A percentile compares a stretch with the other conserved stretches of the same genome.
phyloP scores from a whole-genome alignment of 305 asterid species.

The Fraxinus velutina region DNA sequence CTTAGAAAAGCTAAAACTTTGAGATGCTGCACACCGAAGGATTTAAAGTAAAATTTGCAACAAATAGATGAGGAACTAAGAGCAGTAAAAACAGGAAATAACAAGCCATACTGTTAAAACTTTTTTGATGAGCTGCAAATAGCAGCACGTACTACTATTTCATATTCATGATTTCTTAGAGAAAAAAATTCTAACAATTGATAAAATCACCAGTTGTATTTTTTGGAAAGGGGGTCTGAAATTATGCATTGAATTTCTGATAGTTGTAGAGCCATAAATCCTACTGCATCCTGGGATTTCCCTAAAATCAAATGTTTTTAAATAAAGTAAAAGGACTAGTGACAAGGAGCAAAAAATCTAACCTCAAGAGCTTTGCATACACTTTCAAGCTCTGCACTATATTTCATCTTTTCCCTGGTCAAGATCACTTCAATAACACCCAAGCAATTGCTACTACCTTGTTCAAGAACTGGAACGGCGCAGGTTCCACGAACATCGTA shows the following conservation, averaged over 20 bases:
- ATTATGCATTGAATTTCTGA: neutral
- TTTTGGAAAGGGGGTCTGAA: neutral
- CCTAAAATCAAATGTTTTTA: neutral
- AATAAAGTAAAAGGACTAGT: neutral
- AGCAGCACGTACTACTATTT: neutral
- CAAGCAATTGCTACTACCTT: slow-evolving; percentile 63
- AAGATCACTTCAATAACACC: slow-evolving; percentile 84
- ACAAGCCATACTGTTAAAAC: neutral
- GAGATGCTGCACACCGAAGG: neutral
- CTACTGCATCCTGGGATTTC: neutral
- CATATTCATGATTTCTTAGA: neutral
- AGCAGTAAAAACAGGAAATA: neutral
- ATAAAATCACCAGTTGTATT: neutral
- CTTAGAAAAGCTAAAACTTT: neutral
- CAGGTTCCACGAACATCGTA: slow-evolving; percentile 76
- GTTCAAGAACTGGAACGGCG: slow-evolving; percentile 80
- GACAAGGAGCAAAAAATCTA: slow-evolving; percentile 7
- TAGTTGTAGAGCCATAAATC: neutral
- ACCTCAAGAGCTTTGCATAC: slow-evolving; percentile 96
- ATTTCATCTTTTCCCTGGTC: slow-evolving; percentile 73
- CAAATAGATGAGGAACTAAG: neutral
- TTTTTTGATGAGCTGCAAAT: neutral
- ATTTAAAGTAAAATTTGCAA: neutral
- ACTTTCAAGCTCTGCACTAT: slow-evolving; percentile 65
- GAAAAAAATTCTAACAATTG: neutral